Conservation (phyloP, 768 basidiomycete species). For the Suillus placidus region DNA sequence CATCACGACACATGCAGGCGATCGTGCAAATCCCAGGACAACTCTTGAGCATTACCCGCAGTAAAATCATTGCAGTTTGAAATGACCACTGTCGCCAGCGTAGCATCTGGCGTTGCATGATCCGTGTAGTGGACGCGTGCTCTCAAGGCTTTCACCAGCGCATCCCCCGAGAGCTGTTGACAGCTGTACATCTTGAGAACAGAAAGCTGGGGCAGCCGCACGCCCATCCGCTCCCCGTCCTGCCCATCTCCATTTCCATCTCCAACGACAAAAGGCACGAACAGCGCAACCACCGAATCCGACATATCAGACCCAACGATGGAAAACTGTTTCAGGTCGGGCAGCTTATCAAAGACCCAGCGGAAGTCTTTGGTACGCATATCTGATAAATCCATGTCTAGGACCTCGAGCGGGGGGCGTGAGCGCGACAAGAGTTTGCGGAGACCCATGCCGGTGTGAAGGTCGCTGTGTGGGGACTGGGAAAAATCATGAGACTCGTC, state of each 20-base stretch:
- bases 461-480: constrained; percentile 76
- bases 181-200: constrained; percentile 61
- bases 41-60: constrained; percentile 22
- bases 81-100: constrained; percentile 28
- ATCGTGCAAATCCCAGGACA: constrained; percentile 28
- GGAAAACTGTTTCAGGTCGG: constrained; percentile 59
- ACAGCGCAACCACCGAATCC: constrained; percentile 63
- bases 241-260: constrained; percentile 1
- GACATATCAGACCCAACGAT: constrained; percentile 86
- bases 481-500: constrained; percentile 77
- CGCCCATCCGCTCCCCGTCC: constrained; percentile 22
- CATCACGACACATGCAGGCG: constrained; percentile 30
- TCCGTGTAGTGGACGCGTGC: constrained; percentile 49
- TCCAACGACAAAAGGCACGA: constrained; percentile 44
- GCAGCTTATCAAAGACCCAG: constrained; percentile 63
- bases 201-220: constrained; percentile 59
- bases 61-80: constrained; percentile 28
- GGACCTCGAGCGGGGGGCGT: constrained; percentile 61
- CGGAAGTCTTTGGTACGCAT: constrained; percentile 83
- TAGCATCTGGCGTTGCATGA: constrained; percentile 29
- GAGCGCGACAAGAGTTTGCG: constrained; percentile 63
- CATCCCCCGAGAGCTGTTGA: constrained; percentile 61
- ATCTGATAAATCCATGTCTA: constrained; percentile 82
- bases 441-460: constrained; percentile 79
- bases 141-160: constrained; percentile 54